Base-by-base conservation (phyloP, 2,329 filamentous ascomycete genomes). In the Lachnellula occidentalis region DNA sequence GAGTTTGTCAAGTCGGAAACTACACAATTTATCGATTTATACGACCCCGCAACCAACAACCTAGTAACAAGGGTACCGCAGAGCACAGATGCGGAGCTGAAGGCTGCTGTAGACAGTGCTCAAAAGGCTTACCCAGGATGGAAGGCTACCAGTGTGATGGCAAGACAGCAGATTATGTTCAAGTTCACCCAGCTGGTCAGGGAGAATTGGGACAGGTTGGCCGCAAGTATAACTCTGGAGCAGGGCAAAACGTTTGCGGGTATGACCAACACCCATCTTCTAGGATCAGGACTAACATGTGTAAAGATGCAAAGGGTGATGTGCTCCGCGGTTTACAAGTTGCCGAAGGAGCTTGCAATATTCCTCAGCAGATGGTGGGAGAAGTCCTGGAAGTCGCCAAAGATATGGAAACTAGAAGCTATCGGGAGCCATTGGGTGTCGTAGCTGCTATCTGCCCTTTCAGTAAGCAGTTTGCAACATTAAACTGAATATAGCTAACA, bases 341-440 rank as follows among this genome's bases (percentile, higher is more conserved):
- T 24, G 90, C 90, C 2, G 89, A 94, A 77, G 88, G 87, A 6
- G 86, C 89, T 21, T 89, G 88, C 67, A 87, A 80, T 48, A 90
- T 90, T 52, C 88, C 89, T 0, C 89, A 90, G 64, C 82, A 92
- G 70, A 78, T 94, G 71, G 90, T 88, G 70, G 89, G 89, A 39
- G 88, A 94, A 74, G 78, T 94, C 45, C 78, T 94, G 34, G 89
- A 94, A 76, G 89, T 94, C 12, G 82, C 88, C 52, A 92, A 90
- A 78, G 89, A 94, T 67, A 94, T 94, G 89, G 89, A 94, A 77
- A 94, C 89, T 31, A 77, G 88, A 68, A 87, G 82, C 56, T 94
- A 94, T 71, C 81, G 83, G 58, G 89, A 94, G 78, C 88, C 89
- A 56, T 74, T 94, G 67, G 89, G 89, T 53, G 85, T 94, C 34